Base-by-base conservation (phyloP, 495 filamentous ascomycete genomes). In the Penicillium antarcticum region DNA sequence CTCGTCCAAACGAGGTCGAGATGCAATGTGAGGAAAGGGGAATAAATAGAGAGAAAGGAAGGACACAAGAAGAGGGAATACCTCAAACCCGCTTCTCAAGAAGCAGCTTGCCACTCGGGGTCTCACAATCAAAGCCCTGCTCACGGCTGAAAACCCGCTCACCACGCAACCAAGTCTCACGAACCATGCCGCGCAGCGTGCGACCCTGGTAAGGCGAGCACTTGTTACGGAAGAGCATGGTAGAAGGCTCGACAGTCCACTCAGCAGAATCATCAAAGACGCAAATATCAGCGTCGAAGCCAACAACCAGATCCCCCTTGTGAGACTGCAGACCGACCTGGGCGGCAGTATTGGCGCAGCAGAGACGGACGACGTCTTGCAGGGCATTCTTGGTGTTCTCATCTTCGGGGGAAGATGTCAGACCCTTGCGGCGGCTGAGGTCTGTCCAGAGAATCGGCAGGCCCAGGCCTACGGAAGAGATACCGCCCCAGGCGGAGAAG, bases 201-300 rank as follows among this genome's bases (percentile, higher is more conserved):
- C 84, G 86, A 19, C 91, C 90, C 69, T 97, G 88, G 75, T 96
- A 98, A 2, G 94, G 94, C 19, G 83, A 89, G 73, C 89, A 89
- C 68, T 95, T 95, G 67, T 98, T 97, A 58, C 91, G 83, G 80
- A 95, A 98, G 35, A 94, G 79, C 92, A 98, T 96, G 26, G 75
- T 75, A 60, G 69, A 74, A 11, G 66, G 65, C 60, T 78, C 74
- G 47, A 96, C 82, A 34, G 82, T 79, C 80, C 91, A 98, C 58
- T 80, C 79, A 24, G 82, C 86, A 39, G 82, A 73, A 41, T 92
- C 88, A 60, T 97, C 94, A 71, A 98, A 98, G 18, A 97, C 86
- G 51, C 86, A 89, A 14, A 98, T 75, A 69, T 98, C 94, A 2
- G 87, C 94, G 68, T 98, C 94, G 72, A 89, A 88, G 16, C 94